Evolutionary conservation across 2,329 filamentous ascomycete species (phyloP), one percentile per base, ranked within the genome.

Genomic region (Sporothrix schenckii): DNA sequence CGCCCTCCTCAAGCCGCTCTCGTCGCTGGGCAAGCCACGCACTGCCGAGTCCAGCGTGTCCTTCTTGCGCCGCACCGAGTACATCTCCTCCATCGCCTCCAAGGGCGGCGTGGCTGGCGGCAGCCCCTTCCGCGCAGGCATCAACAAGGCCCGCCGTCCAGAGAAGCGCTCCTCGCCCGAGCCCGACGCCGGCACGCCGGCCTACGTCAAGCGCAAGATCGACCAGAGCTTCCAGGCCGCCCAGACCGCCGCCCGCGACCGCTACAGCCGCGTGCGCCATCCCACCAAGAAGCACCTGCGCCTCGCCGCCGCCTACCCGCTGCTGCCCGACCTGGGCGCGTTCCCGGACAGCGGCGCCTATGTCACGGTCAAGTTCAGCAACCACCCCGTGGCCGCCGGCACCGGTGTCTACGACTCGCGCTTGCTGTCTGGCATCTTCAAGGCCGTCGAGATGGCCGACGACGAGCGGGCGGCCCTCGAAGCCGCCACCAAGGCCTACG

Each of bases 41-140:
- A 87, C 89, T 54, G 88, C 88, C 72, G 91, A 92, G 73, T 85
- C 90, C 21, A 90, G 91, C 73, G 93, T 97, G 69, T 97, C 93
- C 73, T 99, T 99, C 86, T 87, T 99, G 75, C 92, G 95, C 71
- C 89, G 94, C 76, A 98, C 95, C 70, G 95, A 99, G 80, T 98
- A 98, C 82, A 97, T 97, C 77, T 92, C 92, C 13, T 87, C 86
- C 3, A 81, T 83, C 27, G 82, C 81, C 41, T 78, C 83, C 6
- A 88, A 87, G 77, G 79, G 79, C 34, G 78, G 77, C 54, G 27
- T 52, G 11, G 13, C 30, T 6, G 27, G 30, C 47, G 1, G 24
- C 50, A 63, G 60, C 11, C 68, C 68, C 13, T 65, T 72, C 63
- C 73, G 72, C 39, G 27, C 71, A 4, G 58, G 39, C 14, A 44